These are phyloP conservation scores for Westerdykella ornata DNA, from an alignment of 2,329 filamentous ascomycete genomes.

Conservation along the genomic window DNA sequence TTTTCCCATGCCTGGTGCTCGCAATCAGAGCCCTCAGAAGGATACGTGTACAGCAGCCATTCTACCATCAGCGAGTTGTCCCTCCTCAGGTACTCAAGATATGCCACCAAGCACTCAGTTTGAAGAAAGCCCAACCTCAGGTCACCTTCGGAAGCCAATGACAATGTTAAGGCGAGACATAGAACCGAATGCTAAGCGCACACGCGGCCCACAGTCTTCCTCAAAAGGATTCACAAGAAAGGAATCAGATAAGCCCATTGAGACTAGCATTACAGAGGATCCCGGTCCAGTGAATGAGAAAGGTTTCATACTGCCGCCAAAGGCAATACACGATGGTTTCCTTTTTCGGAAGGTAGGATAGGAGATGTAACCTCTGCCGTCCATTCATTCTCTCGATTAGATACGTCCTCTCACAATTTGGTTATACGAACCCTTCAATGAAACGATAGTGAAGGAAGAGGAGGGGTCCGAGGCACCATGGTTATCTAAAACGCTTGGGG, in stretches of 20 bases:
- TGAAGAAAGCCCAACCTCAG: not conserved
- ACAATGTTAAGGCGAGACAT: not conserved
- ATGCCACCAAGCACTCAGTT: too few species aligned
- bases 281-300: not conserved
- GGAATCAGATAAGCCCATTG: not conserved
- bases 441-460: too few species aligned
- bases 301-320: slow-evolving; percentile 1
- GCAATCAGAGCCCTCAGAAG: too few species aligned
- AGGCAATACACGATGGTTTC: slow-evolving; percentile 2
- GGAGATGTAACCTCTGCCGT: not conserved
- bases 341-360: slow-evolving; percentile 3
- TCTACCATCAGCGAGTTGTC: too few species aligned
- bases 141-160: not conserved
- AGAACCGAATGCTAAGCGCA: not conserved
- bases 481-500: too few species aligned
- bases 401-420: too few species aligned
- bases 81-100: too few species aligned
- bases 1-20: too few species aligned
- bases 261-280: too few species aligned
- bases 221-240: not conserved
- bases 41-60: too few species aligned
- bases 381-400: not conserved
- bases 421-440: too few species aligned
- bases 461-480: too few species aligned
- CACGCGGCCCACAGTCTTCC: not conserved